Evolutionary conservation across 2,329 filamentous ascomycete genomes (phyloP), one percentile per base, ranked within the genome.

Genomic region (Calonectria ilicicola): DNA sequence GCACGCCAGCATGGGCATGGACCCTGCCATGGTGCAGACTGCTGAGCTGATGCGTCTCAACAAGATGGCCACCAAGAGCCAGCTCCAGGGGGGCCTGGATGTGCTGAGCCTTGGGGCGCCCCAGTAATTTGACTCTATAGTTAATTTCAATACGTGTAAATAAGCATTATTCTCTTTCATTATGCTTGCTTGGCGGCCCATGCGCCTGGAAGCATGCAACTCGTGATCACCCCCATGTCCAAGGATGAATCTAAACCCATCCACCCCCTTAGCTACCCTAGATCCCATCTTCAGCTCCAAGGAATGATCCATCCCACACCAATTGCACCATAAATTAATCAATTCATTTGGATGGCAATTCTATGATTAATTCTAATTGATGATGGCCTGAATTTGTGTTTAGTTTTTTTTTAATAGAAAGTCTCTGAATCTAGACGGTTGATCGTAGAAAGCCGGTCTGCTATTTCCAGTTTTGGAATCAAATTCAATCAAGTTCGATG

Each of bases 1-100:
- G 0, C 94, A 98, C 79, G 95, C 95, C 0, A 96, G 91, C 71
- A 98, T 98, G 95, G 93, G 93, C 75, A 92, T 91, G 85, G 97
- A 99, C 82, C 97, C 97, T 0, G 90, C 94, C 69, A 95, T 98
- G 93, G 85, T 86, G 2, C 95, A 98, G 85, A 90, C 90, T 65
- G 93, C 94, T 1, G 95, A 97, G 87, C 85, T 98, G 85, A 97
- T 98, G 94, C 89, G 93, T 72, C 87, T 91, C 75, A 91, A 91
- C 44, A 94, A 91, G 84, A 98, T 98, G 95, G 93, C 94, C 1
- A 88, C 86, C 67, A 98, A 98, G 91, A 91, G 86, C 74, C 90
- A 98, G 81, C 85, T 98, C 60, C 84, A 93, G 81, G 89, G 87
- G 64, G 94, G 93, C 0, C 76, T 88, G 51, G 89, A 91, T 73